These are phyloP conservation scores for Alternaria sp. DNA, from an alignment of 2,329 filamentous ascomycete species.

Conservation along the genomic window DNA sequence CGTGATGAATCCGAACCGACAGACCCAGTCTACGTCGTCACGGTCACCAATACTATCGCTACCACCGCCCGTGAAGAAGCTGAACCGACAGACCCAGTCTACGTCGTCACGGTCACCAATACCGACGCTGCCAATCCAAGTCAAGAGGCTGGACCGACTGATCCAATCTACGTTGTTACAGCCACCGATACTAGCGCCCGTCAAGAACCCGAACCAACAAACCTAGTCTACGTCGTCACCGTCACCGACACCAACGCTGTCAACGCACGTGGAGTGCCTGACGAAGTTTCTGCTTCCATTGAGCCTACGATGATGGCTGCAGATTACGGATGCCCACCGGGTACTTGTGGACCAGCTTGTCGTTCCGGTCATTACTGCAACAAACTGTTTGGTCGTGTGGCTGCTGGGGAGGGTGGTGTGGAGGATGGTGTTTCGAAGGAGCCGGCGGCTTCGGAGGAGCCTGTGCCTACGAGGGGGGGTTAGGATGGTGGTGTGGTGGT, in stretches of 20 bases:
- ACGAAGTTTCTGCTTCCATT: neutral
- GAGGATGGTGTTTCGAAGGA: neutral
- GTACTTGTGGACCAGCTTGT: neutral
- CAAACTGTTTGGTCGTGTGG: neutral
- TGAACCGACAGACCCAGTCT: neutral
- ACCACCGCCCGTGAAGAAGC: neutral
- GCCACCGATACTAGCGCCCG: neutral
- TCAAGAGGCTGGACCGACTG: neutral
- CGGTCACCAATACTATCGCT: neutral
- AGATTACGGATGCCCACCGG: neutral
- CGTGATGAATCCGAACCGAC: neutral
- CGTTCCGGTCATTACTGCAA: neutral
- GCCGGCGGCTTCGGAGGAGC: neutral
- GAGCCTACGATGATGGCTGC: rapidly evolving
- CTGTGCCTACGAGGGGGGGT: neutral
- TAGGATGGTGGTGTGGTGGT: neutral
- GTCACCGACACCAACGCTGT: neutral
- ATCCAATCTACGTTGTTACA: neutral
- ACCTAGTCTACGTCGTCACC: neutral
- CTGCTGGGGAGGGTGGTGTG: neutral
- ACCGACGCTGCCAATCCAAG: rapidly evolving
- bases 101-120: neutral
- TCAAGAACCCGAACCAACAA: neutral
- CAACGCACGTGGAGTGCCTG: rapidly evolving
- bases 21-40: neutral